Base-by-base conservation (phyloP, 108 stramenopile species). In the Skeletonema marinoi region DNA sequence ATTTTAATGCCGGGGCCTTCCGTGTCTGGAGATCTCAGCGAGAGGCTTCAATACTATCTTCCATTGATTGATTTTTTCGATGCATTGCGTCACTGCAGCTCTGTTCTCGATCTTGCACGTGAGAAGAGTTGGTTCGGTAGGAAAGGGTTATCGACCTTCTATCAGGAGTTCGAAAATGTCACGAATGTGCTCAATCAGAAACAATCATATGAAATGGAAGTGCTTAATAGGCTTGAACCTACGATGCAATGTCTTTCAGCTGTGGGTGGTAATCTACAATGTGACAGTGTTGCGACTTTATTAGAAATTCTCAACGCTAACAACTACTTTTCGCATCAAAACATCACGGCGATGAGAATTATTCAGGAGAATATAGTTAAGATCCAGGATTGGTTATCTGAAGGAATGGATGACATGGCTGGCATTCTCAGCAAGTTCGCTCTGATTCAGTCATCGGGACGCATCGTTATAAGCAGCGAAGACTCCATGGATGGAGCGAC, bases 331-430 rank as follows among this genome's bases (percentile, higher is more conserved):
- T 25, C 19, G n/a, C 25, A 8, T 17, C 65, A 66, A 31, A 73
- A 67, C 14, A 63, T 41, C 17, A 21, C 60, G 1, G 75, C 58
- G 31, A 60, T 76, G 70, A 60, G 60, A n/a, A 8, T 70, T 21
- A 58, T 76, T 1, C 75, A 76, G 19, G 41, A 39, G 13, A 76
- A 76, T 63, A 70, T 76, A 4, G 62, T 60, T 68, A 76, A 76
- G 41, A 44, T 76, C 32, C 68, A 74, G 74, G 74, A 76, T 48
- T 76, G 75, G 75, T 68, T 76, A n/a, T 31, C 68, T 6, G 75
- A 76, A 60, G 75, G 75, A 0, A 71, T 76, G 75, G 75, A 76
- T 70, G 75, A 76, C 10, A 62, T 76, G 56, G 75, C 75, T 31
- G 75, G 68, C 33, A 63, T 60, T 62, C 31, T 36, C 12, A 25